phyloP scores from a whole-genome alignment of 306 rosid genomes.

The Carpinus fangiana region DNA sequence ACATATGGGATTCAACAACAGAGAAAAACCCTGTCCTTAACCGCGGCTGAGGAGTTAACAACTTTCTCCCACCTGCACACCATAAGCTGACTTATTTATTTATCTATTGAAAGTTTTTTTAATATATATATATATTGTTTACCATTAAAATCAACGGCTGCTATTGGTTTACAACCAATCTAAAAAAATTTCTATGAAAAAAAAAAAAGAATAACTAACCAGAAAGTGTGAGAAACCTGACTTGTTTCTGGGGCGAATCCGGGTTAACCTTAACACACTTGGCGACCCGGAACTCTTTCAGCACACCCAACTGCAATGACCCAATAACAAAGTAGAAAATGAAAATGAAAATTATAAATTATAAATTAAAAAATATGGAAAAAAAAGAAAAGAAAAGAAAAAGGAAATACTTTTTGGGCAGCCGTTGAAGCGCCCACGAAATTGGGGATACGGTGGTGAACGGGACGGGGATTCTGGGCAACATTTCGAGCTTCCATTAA shows the following conservation, averaged over 20 bases:
- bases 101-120: too few relatives aligned
- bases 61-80: conserved; percentile 66
- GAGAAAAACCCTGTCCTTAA: conserved; percentile 93
- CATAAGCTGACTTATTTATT: neutral
- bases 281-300: conserved; percentile 58
- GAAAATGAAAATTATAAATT: neutral
- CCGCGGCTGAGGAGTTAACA: conserved; percentile 91
- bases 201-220: conserved; percentile 53
- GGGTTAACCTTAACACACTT: conserved; percentile 93
- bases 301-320: conserved; percentile 57
- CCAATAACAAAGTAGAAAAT: conserved; percentile 10
- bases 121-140: too few relatives aligned
- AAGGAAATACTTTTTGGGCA: conserved; percentile 52
- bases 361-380: neutral
- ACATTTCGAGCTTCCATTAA: conserved; percentile 63
- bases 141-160: neutral
- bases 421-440: conserved; percentile 77
- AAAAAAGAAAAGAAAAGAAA: neutral
- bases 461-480: conserved; percentile 78
- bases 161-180: neutral
- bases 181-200: neutral
- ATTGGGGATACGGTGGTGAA: conserved; percentile 93
- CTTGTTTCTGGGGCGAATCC: conserved; percentile 96
- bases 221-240: conserved; percentile 85
- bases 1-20: conserved; percentile 49